A percentile compares a stretch with the other conserved stretches of the same genome.
phyloP scores from a whole-genome alignment of 169 alveolate genomes.

The Babesia divergens region DNA sequence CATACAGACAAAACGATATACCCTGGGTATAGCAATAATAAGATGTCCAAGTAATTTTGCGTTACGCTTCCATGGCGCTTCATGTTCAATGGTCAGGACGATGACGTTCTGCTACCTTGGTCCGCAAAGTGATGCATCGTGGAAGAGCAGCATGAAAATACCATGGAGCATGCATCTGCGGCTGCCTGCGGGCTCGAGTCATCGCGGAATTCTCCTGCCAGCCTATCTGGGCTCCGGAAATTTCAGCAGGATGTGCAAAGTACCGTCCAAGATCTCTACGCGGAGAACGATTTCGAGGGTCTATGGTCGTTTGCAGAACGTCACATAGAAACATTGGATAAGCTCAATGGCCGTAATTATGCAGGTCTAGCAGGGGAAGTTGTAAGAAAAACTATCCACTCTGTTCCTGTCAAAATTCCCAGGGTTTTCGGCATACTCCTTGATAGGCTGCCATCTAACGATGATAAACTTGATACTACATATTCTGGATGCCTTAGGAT shows the following conservation, averaged over 20 bases:
- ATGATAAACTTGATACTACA: not conserved
- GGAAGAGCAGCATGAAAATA: not conserved
- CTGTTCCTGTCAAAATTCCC: not conserved
- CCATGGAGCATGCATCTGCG: not conserved
- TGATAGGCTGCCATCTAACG: not conserved
- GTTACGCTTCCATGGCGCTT: no score
- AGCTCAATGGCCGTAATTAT: not conserved
- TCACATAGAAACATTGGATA: not conserved
- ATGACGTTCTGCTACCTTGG: no score
- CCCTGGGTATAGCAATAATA: no score
- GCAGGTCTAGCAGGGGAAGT: not conserved
- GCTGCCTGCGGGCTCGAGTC: not conserved
- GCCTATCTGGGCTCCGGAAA: not conserved
- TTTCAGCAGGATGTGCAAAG: constrained; percentile 5
- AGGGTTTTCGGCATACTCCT: not conserved
- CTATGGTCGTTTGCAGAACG: not conserved
- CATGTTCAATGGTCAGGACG: no score
- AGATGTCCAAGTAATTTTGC: no score
- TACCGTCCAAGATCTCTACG: not conserved
- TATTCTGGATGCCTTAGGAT: not conserved
- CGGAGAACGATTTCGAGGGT: not conserved
- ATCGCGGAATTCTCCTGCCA: not conserved
- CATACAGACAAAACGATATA: no score
- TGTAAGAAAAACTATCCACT: not conserved
- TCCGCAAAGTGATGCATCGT: no score